Evolutionary conservation across 1,284 basidiomycete species (phyloP).

Genomic region (Termitomyces sp.): DNA sequence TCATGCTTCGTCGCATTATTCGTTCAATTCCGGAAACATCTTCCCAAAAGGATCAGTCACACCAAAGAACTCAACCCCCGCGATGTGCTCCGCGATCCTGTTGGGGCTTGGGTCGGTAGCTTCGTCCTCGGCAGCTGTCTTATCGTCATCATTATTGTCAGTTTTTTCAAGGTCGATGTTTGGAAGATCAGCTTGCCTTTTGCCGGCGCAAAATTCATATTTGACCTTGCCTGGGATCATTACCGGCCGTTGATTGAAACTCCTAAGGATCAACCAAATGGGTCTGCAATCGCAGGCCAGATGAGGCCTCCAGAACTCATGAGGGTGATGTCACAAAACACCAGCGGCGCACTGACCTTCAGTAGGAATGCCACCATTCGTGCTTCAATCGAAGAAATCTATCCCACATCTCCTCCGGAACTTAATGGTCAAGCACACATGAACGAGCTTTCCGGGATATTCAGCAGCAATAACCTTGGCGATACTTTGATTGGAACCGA

Average conservation of each 20-base stretch:
- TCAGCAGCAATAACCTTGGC: too few species aligned
- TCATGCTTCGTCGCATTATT: conserved; percentile 52
- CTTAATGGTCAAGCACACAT: too few species aligned
- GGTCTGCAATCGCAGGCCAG: conserved; percentile 3
- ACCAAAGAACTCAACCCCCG: conserved; percentile 38
- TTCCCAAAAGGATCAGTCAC: conserved; percentile 43
- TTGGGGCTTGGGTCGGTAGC: conserved; percentile 50
- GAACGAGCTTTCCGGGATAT: too few species aligned
- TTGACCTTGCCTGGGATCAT: conserved; percentile 64
- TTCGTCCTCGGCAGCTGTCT: conserved; percentile 46
- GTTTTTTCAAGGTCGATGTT: conserved; percentile 63
- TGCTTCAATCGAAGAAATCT: too few species aligned
- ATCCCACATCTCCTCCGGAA: too few species aligned
- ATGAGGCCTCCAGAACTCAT: conserved; percentile 18
- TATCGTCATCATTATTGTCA: conserved; percentile 48
- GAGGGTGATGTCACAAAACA: conserved; percentile 25
- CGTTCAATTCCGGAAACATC: conserved; percentile 52
- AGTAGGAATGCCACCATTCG: not conserved
- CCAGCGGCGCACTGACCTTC: conserved; percentile 4
- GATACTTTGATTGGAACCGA: too few species aligned
- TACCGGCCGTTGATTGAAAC: conserved; percentile 30
- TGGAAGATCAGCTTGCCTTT: conserved; percentile 87
- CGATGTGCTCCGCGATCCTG: conserved; percentile 45
- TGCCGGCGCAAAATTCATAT: conserved; percentile 66
- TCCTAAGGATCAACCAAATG: conserved; percentile 14